Conservation (phyloP, 1,284 basidiomycete genomes). For the Porogramme epimiltina region DNA sequence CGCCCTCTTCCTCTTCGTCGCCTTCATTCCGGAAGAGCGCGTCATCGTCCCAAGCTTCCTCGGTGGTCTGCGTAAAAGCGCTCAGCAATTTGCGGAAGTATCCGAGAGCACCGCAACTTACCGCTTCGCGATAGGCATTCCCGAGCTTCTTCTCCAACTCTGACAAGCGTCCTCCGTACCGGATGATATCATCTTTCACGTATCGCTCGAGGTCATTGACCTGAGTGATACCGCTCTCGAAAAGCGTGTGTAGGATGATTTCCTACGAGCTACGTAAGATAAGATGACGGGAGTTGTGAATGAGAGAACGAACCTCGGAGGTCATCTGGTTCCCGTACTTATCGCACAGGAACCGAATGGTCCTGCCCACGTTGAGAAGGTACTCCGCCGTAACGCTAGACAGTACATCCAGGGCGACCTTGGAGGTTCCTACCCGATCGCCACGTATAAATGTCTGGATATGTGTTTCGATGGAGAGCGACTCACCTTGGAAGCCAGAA, state of each 20-base stretch:
- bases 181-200: conserved; percentile 86
- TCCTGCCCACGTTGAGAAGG: conserved; percentile 84
- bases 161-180: conserved; percentile 74
- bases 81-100: conserved; percentile 1
- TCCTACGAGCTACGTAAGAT: conserved; percentile 57
- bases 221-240: conserved; percentile 82
- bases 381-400: conserved; percentile 82
- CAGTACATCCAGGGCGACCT: conserved; percentile 79
- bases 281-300: neutral
- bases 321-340: conserved; percentile 81
- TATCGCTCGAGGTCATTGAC: conserved; percentile 83
- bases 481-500: conserved; percentile 85
- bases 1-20: conserved; percentile 71
- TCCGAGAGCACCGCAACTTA: conserved; percentile 36
- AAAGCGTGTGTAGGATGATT: conserved; percentile 88
- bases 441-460: neutral
- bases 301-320: conserved; percentile 61
- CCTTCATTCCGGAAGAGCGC: conserved; percentile 72
- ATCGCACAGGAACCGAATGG: conserved; percentile 81
- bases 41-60: conserved; percentile 73
- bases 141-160: conserved; percentile 88
- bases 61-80: conserved; percentile 46
- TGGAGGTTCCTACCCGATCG: conserved; percentile 46
- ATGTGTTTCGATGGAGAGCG: neutral
- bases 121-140: conserved; percentile 80